These are phyloP conservation scores for Ilyonectria mors-panacis DNA, from an alignment of 2,329 filamentous ascomycete species.

Conservation along the genomic window DNA sequence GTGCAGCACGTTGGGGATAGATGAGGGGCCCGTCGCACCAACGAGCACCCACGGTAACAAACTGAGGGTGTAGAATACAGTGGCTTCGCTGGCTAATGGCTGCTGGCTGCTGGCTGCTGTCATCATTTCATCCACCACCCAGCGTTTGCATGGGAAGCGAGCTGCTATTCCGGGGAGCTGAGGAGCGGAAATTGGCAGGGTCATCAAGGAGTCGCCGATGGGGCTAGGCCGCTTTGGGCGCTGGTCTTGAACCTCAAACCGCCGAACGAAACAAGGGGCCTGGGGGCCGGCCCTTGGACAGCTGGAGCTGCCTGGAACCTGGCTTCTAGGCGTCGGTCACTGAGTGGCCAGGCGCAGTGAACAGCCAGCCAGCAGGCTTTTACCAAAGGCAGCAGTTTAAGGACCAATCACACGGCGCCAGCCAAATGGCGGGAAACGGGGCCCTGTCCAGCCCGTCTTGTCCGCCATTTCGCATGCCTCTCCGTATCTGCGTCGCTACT, in stretches of 20 bases:
- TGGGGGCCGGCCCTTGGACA: not conserved
- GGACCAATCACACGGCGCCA: constrained; percentile 15
- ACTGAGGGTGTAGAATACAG: constrained; percentile 13
- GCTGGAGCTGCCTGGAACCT: not conserved
- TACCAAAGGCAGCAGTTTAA: constrained; percentile 2
- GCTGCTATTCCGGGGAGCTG: constrained; percentile 28
- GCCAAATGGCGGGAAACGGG: not conserved
- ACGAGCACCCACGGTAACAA: constrained; percentile 18
- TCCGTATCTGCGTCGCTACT: not conserved
- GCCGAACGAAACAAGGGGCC: constrained; percentile 32
- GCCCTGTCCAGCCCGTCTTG: constrained; percentile 5
- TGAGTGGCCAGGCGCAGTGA: constrained; percentile 1
- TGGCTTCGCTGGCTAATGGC: constrained; percentile 2
- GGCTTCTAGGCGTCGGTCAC: not conserved
- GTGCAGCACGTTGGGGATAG: not conserved
- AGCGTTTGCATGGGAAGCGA: constrained; percentile 16
- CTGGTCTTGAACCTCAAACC: constrained; percentile 32
- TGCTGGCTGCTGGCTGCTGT: not conserved
- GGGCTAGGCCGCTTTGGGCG: constrained; percentile 33
- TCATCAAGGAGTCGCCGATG: constrained; percentile 46
- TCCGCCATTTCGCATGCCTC: constrained; percentile 8
- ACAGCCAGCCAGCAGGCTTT: not conserved
- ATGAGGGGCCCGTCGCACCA: constrained; percentile 3
- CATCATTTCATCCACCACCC: not conserved
- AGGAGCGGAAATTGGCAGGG: constrained; percentile 47